Conservation (phyloP, 2,329 filamentous ascomycete species). For the Trichoderma pleuroti region DNA sequence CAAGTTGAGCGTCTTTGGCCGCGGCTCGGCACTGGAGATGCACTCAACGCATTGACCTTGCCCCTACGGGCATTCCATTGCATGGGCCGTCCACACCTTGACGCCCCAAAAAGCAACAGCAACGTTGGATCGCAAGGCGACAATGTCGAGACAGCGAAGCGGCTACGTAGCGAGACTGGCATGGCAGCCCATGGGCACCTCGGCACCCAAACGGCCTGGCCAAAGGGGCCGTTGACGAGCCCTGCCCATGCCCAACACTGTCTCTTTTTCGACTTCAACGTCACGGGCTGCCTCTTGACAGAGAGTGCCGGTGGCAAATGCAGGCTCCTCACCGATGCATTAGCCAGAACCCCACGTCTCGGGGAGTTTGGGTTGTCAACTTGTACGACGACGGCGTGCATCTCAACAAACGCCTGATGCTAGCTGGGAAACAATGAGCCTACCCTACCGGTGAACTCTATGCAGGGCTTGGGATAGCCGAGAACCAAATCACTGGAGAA, state of each 20-base stretch:
- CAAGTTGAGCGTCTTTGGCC: background rate
- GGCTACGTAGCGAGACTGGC: conserved; percentile 8
- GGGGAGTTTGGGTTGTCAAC: background rate
- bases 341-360: background rate
- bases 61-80: background rate
- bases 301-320: conserved; percentile 10
- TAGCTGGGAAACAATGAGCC: background rate
- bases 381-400: background rate
- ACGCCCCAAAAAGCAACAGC: background rate
- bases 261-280: background rate
- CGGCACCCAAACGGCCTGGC: background rate
- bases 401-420: conserved; percentile 7
- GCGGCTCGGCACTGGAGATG: background rate
- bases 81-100: background rate
- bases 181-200: background rate
- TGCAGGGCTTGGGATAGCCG: conserved; percentile 14
- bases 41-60: background rate
- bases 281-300: conserved; percentile 12
- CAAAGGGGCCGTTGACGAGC: background rate
- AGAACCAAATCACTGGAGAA: conserved; percentile 6
- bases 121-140: background rate
- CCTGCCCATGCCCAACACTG: background rate
- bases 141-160: conserved; percentile 1
- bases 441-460: background rate
- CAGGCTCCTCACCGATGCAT: conserved; percentile 12